Evolutionary conservation across 768 basidiomycete species (phyloP), one percentile per base, ranked within the genome.

Genomic region (Mycena rosella): DNA sequence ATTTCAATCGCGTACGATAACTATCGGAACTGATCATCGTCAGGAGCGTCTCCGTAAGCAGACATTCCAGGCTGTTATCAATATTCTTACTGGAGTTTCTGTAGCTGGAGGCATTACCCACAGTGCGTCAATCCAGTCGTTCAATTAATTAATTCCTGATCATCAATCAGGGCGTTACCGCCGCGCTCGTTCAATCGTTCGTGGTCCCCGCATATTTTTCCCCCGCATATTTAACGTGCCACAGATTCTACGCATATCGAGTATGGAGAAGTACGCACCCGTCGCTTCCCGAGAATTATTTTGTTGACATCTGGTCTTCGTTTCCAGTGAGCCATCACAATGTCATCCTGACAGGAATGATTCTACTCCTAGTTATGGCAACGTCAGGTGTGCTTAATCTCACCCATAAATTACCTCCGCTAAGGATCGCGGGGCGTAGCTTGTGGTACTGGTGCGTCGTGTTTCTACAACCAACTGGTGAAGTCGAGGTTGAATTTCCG

Each of bases 121-220:
- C 83, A 36, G 85, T 86, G 70, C 10, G 80, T 22, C 5, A 18
- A 73, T n/a, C 17, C 24, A 18, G 38, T 13, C 3, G 27, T 61
- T 3, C 4, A 20, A 26, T 48, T 34, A 14, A 38, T 24, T 11
- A 75, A 74, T 36, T 68, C 11, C 64, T 72, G 63, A 63, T 74
- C 8, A 62, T 60, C 13, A 69, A 66, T 13, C 74, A 88, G 84
- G 87, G 84, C 4, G 70, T 87, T 22, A 87, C 85, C 15, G 85
- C 82, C 7, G 76, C 82, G 45, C 74, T 87, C 24, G 88, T 89
- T 8, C 89, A 89, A 76, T 81, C 79, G 85, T 84, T 34, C 40
- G 80, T 75, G 9, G 5, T 32, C 8, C n/a, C 18, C 20, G 1
- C 20, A 36, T 13, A 47, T 45, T 11, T 44, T 26, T 4, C 51